Evolutionary conservation across 495 filamentous ascomycete genomes (phyloP).

Genomic region (Stereocaulon alpinum): DNA sequence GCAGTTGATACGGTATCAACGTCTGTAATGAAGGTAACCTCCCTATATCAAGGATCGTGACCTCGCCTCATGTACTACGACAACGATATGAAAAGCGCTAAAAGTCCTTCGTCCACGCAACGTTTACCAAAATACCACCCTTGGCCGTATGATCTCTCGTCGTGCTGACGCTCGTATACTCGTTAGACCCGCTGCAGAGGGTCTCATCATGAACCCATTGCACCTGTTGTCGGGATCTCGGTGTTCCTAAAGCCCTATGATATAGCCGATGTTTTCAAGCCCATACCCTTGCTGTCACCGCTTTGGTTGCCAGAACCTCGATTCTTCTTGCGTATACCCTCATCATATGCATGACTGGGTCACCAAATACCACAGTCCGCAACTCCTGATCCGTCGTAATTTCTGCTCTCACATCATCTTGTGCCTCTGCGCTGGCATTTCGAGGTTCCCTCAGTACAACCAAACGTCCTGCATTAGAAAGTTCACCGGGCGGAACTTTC

Average conservation of each 20-base stretch:
- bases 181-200: background rate
- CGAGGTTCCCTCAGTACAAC: constrained; percentile 43
- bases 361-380: constrained; percentile 60
- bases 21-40: too few species aligned
- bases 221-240: too few species aligned
- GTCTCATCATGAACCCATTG: too few species aligned
- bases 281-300: constrained; percentile 43
- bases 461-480: constrained; percentile 59
- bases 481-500: constrained; percentile 48
- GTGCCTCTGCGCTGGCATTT: constrained; percentile 24
- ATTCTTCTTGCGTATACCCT: constrained; percentile 58
- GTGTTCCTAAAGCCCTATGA: background rate
- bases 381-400: constrained; percentile 54
- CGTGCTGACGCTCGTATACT: background rate
- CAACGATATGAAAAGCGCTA: too few species aligned
- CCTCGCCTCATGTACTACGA: too few species aligned
- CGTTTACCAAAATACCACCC: background rate
- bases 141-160: background rate
- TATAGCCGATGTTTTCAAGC: background rate
- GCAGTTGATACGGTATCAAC: too few species aligned
- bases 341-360: constrained; percentile 73
- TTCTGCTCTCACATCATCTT: constrained; percentile 50
- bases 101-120: too few species aligned
- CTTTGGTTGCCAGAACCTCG: constrained; percentile 54
- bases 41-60: too few species aligned